A percentile compares a stretch with the other conserved stretches of the same genome.
These are phyloP conservation scores for Chaetoscypha palmicola DNA, from an alignment of 2,329 filamentous ascomycete species.

Conservation along the genomic window DNA sequence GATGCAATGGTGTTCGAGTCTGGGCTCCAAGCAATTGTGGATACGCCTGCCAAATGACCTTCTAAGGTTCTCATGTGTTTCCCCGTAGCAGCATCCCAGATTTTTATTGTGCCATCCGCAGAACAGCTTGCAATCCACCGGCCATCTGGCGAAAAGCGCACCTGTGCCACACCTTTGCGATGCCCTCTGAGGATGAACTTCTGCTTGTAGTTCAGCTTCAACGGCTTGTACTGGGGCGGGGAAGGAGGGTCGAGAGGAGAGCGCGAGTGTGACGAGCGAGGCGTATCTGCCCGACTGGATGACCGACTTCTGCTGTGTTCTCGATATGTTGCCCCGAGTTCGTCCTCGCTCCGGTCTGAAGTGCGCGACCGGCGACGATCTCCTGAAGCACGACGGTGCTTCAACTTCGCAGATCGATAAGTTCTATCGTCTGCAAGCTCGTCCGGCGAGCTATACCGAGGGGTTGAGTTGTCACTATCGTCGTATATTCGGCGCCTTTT, in stretches of 20 bases:
- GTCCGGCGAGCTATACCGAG: slow-evolving; percentile 41
- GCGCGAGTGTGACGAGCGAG: slow-evolving; percentile 22
- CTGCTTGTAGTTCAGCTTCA: slow-evolving; percentile 39
- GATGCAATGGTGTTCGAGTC: slow-evolving; percentile 83
- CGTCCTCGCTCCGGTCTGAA: slow-evolving; percentile 25
- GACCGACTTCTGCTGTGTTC: slow-evolving; percentile 18
- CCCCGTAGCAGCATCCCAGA: slow-evolving; percentile 79
- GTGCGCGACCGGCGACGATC: slow-evolving; percentile 21
- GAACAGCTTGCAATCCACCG: slow-evolving; percentile 84
- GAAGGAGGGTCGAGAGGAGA: slow-evolving; percentile 19
- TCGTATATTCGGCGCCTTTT: slow-evolving; percentile 31
- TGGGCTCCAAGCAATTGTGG: slow-evolving; percentile 88
- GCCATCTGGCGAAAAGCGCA: slow-evolving; percentile 87
- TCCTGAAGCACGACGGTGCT: slow-evolving; percentile 17
- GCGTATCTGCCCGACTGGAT: slow-evolving; percentile 21
- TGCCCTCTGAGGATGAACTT: slow-evolving; percentile 72
- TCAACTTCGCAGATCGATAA: slow-evolving; percentile 30
- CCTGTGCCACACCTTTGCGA: slow-evolving; percentile 69
- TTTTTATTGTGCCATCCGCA: slow-evolving; percentile 82
- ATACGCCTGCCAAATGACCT: slow-evolving; percentile 88
- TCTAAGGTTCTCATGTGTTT: slow-evolving; percentile 80
- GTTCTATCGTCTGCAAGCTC: slow-evolving; percentile 32
- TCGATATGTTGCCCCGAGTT: slow-evolving; percentile 25
- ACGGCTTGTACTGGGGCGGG: slow-evolving; percentile 20
- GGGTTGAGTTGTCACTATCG: slow-evolving; percentile 36